Evolutionary conservation across 2,329 filamentous ascomycete genomes (phyloP).

Genomic region (Epichloe uncinata): DNA sequence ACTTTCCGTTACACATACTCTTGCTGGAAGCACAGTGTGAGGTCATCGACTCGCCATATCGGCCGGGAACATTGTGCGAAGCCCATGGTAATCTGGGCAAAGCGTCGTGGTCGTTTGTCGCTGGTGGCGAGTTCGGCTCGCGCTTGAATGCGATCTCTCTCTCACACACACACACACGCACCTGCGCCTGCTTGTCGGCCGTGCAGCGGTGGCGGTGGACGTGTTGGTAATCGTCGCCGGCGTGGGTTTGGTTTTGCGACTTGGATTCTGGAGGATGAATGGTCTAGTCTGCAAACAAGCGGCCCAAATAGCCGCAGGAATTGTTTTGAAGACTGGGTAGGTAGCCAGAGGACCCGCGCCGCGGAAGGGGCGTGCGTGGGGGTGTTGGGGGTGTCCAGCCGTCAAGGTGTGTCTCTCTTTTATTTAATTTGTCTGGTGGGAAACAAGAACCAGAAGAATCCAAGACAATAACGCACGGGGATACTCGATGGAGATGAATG

Average conservation of each 20-base stretch:
- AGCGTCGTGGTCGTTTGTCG: constrained; percentile 6
- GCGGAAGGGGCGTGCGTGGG: not conserved
- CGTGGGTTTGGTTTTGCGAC: not conserved
- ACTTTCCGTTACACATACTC: constrained; percentile 41
- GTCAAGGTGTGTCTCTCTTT: not conserved
- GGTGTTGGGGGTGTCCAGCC: not conserved
- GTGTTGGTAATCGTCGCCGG: not conserved
- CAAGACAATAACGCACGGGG: not conserved
- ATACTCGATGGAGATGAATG: not conserved
- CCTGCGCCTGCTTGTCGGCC: not conserved
- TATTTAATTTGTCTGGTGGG: not conserved
- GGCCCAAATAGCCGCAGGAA: too few species aligned
- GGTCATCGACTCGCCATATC: constrained; percentile 51
- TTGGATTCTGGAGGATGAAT: not conserved
- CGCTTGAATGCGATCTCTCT: not conserved
- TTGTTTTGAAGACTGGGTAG: not conserved
- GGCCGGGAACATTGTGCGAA: constrained; percentile 44
- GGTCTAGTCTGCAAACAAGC: not conserved
- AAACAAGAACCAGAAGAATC: too few species aligned
- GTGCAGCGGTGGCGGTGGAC: constrained; percentile 1
- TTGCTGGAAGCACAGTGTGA: constrained; percentile 48
- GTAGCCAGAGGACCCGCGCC: not conserved
- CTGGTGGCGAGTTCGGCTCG: not conserved
- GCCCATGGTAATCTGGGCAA: constrained; percentile 21
- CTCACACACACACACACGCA: constrained; percentile 1